Conservation (phyloP, 192 early-diverging fungal species). For the Coemansia pectinata region DNA sequence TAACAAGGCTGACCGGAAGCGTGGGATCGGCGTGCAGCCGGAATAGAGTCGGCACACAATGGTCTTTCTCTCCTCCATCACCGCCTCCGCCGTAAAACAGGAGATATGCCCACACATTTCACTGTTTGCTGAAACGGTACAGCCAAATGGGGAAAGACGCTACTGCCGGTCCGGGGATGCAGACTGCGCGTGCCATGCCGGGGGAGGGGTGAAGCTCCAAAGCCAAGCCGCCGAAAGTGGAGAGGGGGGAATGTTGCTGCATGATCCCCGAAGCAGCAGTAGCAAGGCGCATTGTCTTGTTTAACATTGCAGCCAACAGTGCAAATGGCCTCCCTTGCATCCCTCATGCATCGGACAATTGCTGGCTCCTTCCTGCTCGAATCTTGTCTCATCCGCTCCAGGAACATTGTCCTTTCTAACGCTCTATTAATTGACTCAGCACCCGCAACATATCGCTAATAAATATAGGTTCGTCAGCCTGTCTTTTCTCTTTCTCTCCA, state of each 20-base stretch:
- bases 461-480: not conserved
- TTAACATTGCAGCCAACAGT: not conserved
- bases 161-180: constrained; percentile 1
- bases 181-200: not conserved
- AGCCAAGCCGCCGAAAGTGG: not conserved
- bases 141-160: not conserved
- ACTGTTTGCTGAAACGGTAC: not conserved
- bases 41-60: constrained; percentile 9
- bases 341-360: not conserved
- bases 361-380: not conserved
- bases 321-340: constrained; percentile 1
- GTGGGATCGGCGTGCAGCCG: not conserved
- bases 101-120: not conserved
- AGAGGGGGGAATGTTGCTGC: not conserved
- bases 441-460: not conserved
- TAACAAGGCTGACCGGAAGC: not conserved
- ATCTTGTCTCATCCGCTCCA: not conserved
- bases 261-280: not conserved
- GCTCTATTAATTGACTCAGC: not conserved
- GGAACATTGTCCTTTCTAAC: not conserved
- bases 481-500: not conserved
- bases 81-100: not conserved
- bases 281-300: not conserved
- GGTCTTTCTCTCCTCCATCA: not conserved
- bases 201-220: not conserved